Evolutionary conservation across 2,329 filamentous ascomycete genomes (phyloP).

Genomic region (Botrytis cinerea): DNA sequence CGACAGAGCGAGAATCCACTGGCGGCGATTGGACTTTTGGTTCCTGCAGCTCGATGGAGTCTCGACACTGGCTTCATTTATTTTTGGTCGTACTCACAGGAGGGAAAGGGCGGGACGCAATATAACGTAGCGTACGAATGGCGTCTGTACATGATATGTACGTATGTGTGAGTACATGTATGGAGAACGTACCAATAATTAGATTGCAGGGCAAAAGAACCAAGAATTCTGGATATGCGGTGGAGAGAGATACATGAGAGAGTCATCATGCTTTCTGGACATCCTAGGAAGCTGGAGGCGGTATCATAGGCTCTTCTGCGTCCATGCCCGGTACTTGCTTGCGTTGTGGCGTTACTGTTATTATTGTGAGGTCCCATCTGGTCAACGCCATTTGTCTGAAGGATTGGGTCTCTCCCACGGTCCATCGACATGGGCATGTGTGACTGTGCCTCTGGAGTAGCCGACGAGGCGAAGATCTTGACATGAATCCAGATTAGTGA

Average conservation of each 20-base stretch:
- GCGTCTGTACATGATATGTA: neutral
- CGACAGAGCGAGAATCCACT: conserved; percentile 31
- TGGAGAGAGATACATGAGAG: conserved; percentile 18
- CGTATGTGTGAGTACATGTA: neutral
- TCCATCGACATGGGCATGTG: conserved; percentile 3
- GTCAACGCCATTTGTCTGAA: conserved; percentile 4
- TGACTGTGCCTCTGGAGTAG: conserved; percentile 33
- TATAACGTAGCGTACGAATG: neutral
- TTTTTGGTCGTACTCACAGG: conserved; percentile 23
- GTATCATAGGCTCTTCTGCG: conserved; percentile 14
- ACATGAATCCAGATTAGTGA: conserved; percentile 16
- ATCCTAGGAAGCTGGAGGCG: neutral
- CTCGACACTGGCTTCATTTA: conserved; percentile 18
- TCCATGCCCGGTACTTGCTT: conserved; percentile 19
- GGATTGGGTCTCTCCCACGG: conserved; percentile 9
- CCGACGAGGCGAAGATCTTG: conserved; percentile 30
- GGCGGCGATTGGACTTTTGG: conserved; percentile 26
- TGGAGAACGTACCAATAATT: conserved; percentile 9
- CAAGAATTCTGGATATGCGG: conserved; percentile 13
- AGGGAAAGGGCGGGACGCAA: conserved; percentile 22
- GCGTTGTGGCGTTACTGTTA: conserved; percentile 18
- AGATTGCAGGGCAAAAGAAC: neutral
- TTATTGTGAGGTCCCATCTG: conserved; percentile 16
- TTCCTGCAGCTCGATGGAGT: conserved; percentile 30
- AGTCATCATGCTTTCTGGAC: neutral